Base-by-base conservation (phyloP, 2,329 filamentous ascomycete genomes). In the Knoxdaviesia proteae region DNA sequence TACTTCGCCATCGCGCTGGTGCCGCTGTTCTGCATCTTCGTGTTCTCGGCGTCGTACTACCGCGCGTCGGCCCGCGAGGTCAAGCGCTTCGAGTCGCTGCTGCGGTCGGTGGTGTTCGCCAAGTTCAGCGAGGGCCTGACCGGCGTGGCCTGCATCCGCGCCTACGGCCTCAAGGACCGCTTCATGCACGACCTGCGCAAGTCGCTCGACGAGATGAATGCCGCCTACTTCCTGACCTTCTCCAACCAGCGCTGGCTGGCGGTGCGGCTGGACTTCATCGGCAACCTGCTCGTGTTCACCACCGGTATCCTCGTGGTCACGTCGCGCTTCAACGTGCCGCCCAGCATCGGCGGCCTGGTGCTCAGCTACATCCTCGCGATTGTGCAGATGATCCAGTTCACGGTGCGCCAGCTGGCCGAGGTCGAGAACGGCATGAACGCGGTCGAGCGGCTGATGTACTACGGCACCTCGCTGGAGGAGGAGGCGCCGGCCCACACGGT, bases 381-480 rank as follows among this genome's bases (percentile, higher is more conserved):
- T 53, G 86, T 93, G 11, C 84, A 92, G 58, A 86, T 94, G 80
- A 79, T 96, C 49, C 88, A 94, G 55, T 94, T 94, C 58, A 88
- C 84, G 1, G 84, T 96, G 11, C 75, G 90, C 11, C 88, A 96
- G 59, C 68, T 94, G 6, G 88, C 88, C 31, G 88, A 94, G 58
- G 84, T 96, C 6, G 88, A 96, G 59, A 96, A 94, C 60, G 84
- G 87, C 54, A 96, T 96, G 88, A 96, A 94, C 57, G 79, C 87
- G 0, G 90, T 92, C 0, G 88, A 96, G 61, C 79, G 90, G 41
- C 67, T 96, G 34, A 77, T 86, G 56, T 84, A 93, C 62, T 96
- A 96, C 56, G 87, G 84, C 43, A 84, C 74, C 1, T 61, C 83
- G 50, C 71, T 98, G 5, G 86, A 93, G 48, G 80, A 94, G 55